A percentile compares a stretch with the other conserved stretches of the same genome.
phyloP scores from a whole-genome alignment of 1,284 basidiomycete species.

The Exobasidium cylindrosporum region DNA sequence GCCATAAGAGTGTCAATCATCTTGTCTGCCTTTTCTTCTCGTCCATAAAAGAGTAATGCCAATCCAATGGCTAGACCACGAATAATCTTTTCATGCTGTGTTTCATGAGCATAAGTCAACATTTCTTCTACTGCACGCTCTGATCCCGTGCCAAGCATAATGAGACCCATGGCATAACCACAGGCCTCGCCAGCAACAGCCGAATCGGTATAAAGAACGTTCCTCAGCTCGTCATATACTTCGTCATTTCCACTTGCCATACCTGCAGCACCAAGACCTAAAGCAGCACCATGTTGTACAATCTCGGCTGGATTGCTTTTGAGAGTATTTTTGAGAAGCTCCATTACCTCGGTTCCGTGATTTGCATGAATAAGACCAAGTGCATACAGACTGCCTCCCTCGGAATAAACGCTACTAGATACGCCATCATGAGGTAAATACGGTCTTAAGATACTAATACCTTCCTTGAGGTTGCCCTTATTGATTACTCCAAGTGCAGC shows the following conservation, averaged over 20 bases:
- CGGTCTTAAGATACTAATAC: slow-evolving; percentile 48
- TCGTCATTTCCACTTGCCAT: slow-evolving; percentile 55
- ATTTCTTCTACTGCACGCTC: slow-evolving; percentile 53
- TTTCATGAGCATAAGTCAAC: slow-evolving; percentile 55
- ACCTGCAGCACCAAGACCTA: slow-evolving; percentile 53
- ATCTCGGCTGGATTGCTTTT: slow-evolving; percentile 53
- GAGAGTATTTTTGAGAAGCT: slow-evolving; percentile 49
- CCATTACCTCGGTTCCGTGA: slow-evolving; percentile 52
- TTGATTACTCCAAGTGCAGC: slow-evolving; percentile 54
- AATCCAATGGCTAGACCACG: slow-evolving; percentile 54
- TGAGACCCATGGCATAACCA: slow-evolving; percentile 55
- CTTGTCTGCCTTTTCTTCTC: slow-evolving; percentile 47
- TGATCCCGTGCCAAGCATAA: slow-evolving; percentile 53
- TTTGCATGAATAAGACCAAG: slow-evolving; percentile 55
- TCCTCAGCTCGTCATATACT: slow-evolving; percentile 53
- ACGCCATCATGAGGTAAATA: slow-evolving; percentile 52
- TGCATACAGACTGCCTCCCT: slow-evolving; percentile 53
- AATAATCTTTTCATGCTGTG: slow-evolving; percentile 56
- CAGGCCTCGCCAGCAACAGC: slow-evolving; percentile 53
- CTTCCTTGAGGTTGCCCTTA: slow-evolving; percentile 53
- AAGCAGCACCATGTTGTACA: slow-evolving; percentile 55
- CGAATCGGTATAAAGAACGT: slow-evolving; percentile 52
- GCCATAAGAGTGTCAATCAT: slow-evolving; percentile 51
- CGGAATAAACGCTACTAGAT: slow-evolving; percentile 50
- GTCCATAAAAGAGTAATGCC: slow-evolving; percentile 54